These are phyloP conservation scores for Coniochaeta prunicola DNA, from an alignment of 2,329 filamentous ascomycete genomes.

Conservation along the genomic window DNA sequence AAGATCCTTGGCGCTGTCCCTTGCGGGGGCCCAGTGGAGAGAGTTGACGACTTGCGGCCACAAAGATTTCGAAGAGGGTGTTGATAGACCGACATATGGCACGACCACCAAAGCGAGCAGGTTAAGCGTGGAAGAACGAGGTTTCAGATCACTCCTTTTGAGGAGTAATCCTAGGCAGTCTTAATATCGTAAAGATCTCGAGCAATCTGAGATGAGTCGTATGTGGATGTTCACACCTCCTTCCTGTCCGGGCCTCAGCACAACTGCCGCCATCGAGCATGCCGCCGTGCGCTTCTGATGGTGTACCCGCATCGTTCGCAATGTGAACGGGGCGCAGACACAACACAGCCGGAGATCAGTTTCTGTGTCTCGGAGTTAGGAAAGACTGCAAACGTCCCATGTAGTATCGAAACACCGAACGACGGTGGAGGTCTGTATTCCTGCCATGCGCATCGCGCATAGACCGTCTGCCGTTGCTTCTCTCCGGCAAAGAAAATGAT, in stretches of 20 bases:
- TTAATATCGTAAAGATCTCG: not conserved
- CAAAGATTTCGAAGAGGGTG: no score
- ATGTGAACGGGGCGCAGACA: not conserved
- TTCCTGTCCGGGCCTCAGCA: not conserved
- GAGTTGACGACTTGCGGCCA: no score
- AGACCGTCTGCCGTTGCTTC: not conserved
- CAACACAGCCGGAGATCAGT: not conserved
- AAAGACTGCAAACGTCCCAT: not conserved
- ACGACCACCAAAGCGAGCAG: no score
- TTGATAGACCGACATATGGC: no score
- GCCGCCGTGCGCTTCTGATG: not conserved
- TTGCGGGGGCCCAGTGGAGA: no score
- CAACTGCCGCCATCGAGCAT: not conserved
- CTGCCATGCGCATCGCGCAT: not conserved
- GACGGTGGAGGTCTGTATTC: no score
- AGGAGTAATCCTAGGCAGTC: no score
- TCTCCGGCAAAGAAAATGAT: not conserved
- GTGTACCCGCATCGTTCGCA: not conserved
- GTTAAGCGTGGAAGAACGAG: no score
- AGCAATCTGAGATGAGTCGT: not conserved
- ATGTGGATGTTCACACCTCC: not conserved
- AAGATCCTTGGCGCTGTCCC: not conserved
- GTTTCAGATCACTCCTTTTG: no score
- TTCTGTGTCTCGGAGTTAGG: not conserved
- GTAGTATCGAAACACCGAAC: not conserved